Conservation (phyloP, 345 rosid species). For the Boechera stricta region DNA sequence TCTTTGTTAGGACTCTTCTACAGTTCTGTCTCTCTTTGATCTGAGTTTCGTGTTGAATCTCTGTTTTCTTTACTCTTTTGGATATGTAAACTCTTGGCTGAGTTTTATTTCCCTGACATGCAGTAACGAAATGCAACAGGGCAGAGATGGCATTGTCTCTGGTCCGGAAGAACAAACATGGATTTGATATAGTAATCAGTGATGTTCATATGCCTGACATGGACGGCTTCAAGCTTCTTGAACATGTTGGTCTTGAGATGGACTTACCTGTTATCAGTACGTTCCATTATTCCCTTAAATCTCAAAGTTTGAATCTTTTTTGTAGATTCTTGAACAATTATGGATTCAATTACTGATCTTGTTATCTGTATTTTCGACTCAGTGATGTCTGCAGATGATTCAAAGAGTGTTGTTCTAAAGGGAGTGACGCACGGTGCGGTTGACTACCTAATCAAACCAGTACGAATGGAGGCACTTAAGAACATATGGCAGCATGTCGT, state of each 20-base stretch:
- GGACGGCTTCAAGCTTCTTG: conserved; percentile 91
- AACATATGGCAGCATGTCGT: conserved; percentile 94
- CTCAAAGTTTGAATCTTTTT: background rate
- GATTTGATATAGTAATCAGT: conserved; percentile 80
- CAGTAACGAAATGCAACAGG: conserved; percentile 91
- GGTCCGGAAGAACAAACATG: conserved; percentile 57
- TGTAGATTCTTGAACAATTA: background rate
- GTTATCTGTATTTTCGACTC: background rate
- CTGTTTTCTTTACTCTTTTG: background rate
- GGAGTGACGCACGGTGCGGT: conserved; percentile 90
- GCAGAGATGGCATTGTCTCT: conserved; percentile 75
- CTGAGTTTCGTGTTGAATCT: conserved; percentile 10
- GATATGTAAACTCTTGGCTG: background rate
- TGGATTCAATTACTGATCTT: conserved; percentile 12
- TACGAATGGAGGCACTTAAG: conserved; percentile 73
- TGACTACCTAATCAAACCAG: conserved; percentile 82
- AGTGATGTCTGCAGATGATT: conserved; percentile 98
- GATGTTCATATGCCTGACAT: conserved; percentile 95
- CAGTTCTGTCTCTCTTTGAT: conserved; percentile 26
- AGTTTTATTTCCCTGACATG: background rate
- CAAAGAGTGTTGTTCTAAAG: conserved; percentile 65
- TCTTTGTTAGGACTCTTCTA: background rate
- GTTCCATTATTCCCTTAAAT: conserved; percentile 14
- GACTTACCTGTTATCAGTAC: conserved; percentile 91
- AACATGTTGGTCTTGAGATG: conserved; percentile 72